Evolutionary conservation across 257 asterid species (phyloP).

Genomic region (Cynanchum wilfordii): DNA sequence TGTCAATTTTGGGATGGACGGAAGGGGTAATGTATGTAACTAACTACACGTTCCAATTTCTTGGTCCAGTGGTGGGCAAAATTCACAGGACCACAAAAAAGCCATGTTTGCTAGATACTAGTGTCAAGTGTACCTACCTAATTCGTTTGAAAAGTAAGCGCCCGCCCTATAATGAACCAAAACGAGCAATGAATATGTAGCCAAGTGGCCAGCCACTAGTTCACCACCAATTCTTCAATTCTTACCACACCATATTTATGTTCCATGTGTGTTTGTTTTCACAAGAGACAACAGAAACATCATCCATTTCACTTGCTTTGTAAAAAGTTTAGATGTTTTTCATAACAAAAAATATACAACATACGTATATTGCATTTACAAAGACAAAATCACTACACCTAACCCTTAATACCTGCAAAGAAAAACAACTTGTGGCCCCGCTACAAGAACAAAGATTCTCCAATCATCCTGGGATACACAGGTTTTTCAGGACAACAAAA

Average conservation of each 20-base stretch:
- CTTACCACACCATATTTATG: neutral
- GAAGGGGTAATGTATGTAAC: too few relatives aligned
- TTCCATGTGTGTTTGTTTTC: neutral
- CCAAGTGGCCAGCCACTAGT: neutral
- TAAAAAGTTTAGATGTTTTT: neutral
- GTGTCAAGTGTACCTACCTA: neutral
- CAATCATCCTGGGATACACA: neutral
- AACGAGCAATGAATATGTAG: neutral
- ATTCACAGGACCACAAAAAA: constrained; percentile 6
- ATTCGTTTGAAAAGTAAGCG: neutral
- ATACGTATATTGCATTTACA: constrained; percentile 6
- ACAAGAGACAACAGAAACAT: neutral
- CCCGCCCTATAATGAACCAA: neutral
- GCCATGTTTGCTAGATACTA: neutral
- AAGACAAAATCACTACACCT: neutral
- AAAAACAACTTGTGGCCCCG: neutral
- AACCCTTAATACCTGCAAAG: neutral
- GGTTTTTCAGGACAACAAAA: neutral
- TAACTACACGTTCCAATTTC: too few relatives aligned
- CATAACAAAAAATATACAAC: neutral
- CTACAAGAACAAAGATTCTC: constrained; percentile 13
- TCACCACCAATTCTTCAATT: neutral
- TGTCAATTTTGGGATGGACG: neutral
- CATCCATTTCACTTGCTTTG: neutral
- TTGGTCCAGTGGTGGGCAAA: neutral